Evolutionary conservation across 2,329 filamentous ascomycete genomes (phyloP).

Genomic region (Aureobasidium sp.): DNA sequence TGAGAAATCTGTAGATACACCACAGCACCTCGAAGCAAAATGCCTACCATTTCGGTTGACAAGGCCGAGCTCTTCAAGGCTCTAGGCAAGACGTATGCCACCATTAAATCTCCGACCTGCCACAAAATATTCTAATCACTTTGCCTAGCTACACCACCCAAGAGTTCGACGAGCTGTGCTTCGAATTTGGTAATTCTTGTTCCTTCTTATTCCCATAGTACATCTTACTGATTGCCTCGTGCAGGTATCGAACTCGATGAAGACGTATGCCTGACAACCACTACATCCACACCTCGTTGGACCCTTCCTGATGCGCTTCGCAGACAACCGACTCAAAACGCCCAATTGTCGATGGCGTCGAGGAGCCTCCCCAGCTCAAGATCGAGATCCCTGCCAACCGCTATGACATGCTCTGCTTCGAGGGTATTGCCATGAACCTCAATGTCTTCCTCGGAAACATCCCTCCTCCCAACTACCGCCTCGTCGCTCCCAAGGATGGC

Average conservation of each 20-base stretch:
- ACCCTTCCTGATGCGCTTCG: constrained; percentile 2
- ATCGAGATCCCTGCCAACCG: constrained; percentile 95
- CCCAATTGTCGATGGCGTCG: constrained; percentile 66
- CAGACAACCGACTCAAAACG: constrained; percentile 64
- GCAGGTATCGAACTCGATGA: constrained; percentile 81
- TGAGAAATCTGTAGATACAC: neutral
- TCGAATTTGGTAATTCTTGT: constrained; percentile 67
- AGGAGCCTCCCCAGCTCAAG: constrained; percentile 88
- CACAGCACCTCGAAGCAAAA: constrained; percentile 40
- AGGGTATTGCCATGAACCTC: constrained; percentile 90
- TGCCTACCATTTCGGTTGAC: constrained; percentile 96
- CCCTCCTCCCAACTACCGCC: constrained; percentile 68
- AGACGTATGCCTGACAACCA: constrained; percentile 42
- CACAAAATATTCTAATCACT: constrained; percentile 37
- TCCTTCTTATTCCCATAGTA: constrained; percentile 20
- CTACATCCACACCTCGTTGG: neutral
- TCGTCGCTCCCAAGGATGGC: constrained; percentile 64
- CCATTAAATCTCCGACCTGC: neutral
- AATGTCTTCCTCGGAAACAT: constrained; percentile 84
- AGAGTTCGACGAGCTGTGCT: constrained; percentile 92
- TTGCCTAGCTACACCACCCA: constrained; percentile 62
- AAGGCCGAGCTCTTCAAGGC: constrained; percentile 94
- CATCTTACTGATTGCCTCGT: neutral
- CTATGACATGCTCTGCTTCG: constrained; percentile 92
- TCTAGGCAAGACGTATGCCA: constrained; percentile 69